Evolutionary conservation across 805 yeast genomes (phyloP).

Genomic region (Metschnikowia cubensis): DNA sequence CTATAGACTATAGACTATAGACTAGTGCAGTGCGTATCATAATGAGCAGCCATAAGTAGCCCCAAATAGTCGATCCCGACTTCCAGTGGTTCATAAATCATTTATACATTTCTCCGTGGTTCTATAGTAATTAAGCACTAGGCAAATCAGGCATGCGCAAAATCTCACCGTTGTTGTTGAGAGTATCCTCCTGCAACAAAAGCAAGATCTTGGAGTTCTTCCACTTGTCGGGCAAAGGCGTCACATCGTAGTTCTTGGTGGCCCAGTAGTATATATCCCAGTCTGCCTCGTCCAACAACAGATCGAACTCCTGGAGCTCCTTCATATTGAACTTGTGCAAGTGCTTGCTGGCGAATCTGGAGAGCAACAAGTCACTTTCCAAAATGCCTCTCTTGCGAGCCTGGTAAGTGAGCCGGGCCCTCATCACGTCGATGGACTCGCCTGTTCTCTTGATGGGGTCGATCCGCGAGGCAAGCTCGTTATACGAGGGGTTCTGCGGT

Average conservation of each 20-base stretch:
- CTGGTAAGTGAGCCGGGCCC: constrained; percentile 88
- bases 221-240: constrained; percentile 89
- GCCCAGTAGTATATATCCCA: constrained; percentile 99
- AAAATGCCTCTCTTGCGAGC: constrained; percentile 92
- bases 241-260: constrained; percentile 71
- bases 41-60: too few species aligned
- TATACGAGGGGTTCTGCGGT: constrained; percentile 34
- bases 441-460: constrained; percentile 74
- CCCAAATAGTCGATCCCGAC: too few species aligned
- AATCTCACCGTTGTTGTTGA: constrained; percentile 66
- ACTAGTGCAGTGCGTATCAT: too few species aligned
- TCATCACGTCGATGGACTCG: constrained; percentile 68
- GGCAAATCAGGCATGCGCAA: constrained; percentile 76
- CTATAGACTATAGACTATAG: too few species aligned
- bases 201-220: constrained; percentile 58
- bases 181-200: constrained; percentile 67
- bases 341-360: constrained; percentile 79
- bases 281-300: constrained; percentile 86
- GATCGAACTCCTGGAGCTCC: constrained; percentile 82
- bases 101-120: not conserved
- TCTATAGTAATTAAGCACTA: not conserved
- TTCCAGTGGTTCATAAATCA: too few species aligned
- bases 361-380: constrained; percentile 83
- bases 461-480: constrained; percentile 57
- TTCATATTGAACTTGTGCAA: constrained; percentile 53